phyloP scores from a whole-genome alignment of 2,329 filamentous ascomycete species.

The Ceratocystis variospora region DNA sequence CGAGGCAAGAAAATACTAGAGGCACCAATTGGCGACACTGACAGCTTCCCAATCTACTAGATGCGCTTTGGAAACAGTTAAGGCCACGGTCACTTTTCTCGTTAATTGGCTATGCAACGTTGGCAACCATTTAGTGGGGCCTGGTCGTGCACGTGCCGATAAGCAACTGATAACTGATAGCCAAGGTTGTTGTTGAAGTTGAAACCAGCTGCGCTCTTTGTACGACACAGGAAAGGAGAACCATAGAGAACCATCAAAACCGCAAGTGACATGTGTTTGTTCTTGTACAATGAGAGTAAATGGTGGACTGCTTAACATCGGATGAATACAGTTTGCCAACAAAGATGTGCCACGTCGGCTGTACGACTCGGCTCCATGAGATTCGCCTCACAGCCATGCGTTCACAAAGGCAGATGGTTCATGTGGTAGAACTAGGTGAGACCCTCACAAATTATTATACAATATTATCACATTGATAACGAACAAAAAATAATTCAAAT shows the following conservation, averaged over 20 bases:
- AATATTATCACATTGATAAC: not conserved
- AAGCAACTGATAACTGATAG: slow-evolving; percentile 6
- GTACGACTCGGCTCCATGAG: not conserved
- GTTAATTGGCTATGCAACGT: not conserved
- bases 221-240: not conserved
- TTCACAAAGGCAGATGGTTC: not conserved
- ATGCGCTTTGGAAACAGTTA: slow-evolving; percentile 8
- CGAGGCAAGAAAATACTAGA: not conserved
- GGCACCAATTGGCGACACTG: not conserved
- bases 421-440: not conserved
- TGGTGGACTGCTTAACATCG: not conserved
- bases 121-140: not conserved
- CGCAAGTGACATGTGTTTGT: not conserved
- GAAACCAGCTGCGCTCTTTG: not conserved
- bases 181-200: not conserved
- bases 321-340: slow-evolving; percentile 5
- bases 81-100: slow-evolving; percentile 12
- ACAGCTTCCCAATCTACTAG: not conserved
- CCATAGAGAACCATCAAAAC: not conserved
- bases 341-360: not conserved
- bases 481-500: not conserved
- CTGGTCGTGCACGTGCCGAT: not conserved
- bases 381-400: not conserved
- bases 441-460: not conserved
- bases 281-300: not conserved